phyloP scores from a whole-genome alignment of 2,329 filamentous ascomycete species.

The Bipolaris victoriae region DNA sequence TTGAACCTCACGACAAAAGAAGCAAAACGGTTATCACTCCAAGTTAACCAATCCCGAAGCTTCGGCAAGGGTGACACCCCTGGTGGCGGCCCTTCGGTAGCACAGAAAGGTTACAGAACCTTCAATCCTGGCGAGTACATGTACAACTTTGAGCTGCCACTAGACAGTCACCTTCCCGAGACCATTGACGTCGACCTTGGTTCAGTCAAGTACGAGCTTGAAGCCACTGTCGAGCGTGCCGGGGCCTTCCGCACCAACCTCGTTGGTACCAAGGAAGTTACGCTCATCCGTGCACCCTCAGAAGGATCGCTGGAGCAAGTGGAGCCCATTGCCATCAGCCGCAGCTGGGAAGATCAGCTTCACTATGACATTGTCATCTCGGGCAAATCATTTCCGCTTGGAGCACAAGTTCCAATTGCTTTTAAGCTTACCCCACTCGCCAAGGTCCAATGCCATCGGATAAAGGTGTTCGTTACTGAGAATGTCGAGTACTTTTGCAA shows the following conservation, averaged over 20 bases:
- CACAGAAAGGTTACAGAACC: constrained; percentile 82
- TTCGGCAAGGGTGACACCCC: constrained; percentile 79
- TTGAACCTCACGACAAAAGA: constrained; percentile 58
- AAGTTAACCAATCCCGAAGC: constrained; percentile 81
- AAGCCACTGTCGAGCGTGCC: constrained; percentile 82
- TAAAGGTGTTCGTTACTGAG: constrained; percentile 90
- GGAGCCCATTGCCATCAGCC: constrained; percentile 90
- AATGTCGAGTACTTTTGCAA: constrained; percentile 90
- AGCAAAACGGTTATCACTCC: constrained; percentile 73
- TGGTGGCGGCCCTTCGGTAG: constrained; percentile 60
- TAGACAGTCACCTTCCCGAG: constrained; percentile 80
- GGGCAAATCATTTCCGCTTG: constrained; percentile 91
- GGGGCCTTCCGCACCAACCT: constrained; percentile 91
- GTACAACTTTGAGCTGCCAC: constrained; percentile 80
- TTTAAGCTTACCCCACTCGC: constrained; percentile 92
- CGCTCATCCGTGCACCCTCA: constrained; percentile 81
- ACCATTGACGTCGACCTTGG: constrained; percentile 87
- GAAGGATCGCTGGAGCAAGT: constrained; percentile 89
- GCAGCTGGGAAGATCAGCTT: constrained; percentile 93
- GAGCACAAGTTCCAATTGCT: constrained; percentile 85
- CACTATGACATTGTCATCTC: constrained; percentile 97
- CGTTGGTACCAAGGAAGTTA: constrained; percentile 79
- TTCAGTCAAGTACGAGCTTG: constrained; percentile 85
- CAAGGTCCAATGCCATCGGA: constrained; percentile 90
- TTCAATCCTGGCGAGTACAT: constrained; percentile 78